Evolutionary conservation across 140 eudicot species (phyloP).

Genomic region (Anethum foeniculum): DNA sequence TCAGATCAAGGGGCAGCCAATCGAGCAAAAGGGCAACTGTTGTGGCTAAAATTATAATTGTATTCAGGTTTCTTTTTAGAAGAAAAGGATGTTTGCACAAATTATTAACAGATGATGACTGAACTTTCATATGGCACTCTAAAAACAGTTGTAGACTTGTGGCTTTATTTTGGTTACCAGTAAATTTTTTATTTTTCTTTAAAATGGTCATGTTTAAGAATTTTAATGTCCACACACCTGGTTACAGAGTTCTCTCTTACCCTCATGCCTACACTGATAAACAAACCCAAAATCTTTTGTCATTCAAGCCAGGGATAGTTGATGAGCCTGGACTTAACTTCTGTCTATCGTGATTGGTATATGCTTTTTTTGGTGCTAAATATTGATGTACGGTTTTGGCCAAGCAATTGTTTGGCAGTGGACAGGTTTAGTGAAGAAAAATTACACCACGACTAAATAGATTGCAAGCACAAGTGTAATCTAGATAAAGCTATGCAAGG

Average conservation of each 20-base stretch:
- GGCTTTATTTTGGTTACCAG: not conserved
- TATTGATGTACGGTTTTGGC: not conserved
- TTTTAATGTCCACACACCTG: not conserved
- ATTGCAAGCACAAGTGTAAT: not conserved
- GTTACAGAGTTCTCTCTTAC: not conserved
- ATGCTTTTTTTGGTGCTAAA: not conserved
- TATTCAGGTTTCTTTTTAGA: not conserved
- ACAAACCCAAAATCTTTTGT: not conserved
- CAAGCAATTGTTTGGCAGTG: not conserved
- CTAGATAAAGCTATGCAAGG: no score
- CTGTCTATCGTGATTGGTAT: not conserved
- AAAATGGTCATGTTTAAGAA: not conserved
- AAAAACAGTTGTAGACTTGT: not conserved
- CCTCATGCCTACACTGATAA: not conserved
- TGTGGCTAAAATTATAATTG: slow-evolving; percentile 44
- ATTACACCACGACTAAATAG: not conserved
- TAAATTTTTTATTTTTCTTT: not conserved
- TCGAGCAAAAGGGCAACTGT: slow-evolving; percentile 85
- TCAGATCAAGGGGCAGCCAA: slow-evolving; percentile 85
- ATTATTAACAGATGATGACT: slow-evolving; percentile 10
- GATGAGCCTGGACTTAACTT: not conserved
- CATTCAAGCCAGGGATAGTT: not conserved
- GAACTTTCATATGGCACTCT: not conserved
- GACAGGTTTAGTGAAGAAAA: not conserved
- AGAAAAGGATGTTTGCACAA: not conserved